Evolutionary conservation across 495 filamentous ascomycete species (phyloP), one percentile per base, ranked within the genome.

Genomic region (Podospora bellae-mahoneyi): DNA sequence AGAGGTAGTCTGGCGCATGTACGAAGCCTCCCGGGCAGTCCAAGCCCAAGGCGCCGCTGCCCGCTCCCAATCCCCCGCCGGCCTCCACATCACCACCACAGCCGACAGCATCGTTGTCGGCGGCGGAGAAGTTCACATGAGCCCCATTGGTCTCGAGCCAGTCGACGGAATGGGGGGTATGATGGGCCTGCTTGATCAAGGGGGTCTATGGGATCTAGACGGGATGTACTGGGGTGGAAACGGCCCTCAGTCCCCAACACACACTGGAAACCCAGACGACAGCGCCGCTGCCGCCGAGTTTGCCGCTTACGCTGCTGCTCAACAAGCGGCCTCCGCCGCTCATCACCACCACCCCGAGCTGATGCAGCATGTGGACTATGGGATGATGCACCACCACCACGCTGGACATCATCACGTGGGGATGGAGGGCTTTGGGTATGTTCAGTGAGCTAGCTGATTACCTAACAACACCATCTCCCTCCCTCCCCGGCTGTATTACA

Each of bases 1-100:
- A 44, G 89, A 92, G 74, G 88, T 90, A 16, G 83, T 93, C 53
- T 83, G 84, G 69, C 83, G 86, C 67, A 89, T 93, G 74, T 89
- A 88, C 72, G 88, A 91, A 71, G 89, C 90, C 57, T 76, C 75
- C 73, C 80, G 72, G 61, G 78, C 34, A 73, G 78, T 78, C 20
- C 75, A 77, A 62, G 74, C 75, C 72, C 62, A 79, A 79, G 65
- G 60, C 67, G 69, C 57, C 69, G 75, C 63, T 72, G 63, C 64
- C 2, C 28, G 54, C 20, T 66, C 39, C 70, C 78, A 70, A 71
- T 72, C 72, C 68, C 75, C 58, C 60, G 6, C 55, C 2, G 19
- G 55, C 3, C 69, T 80, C 60, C 79, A 81, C 67, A 75, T 82
- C 55, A 69, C 73, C 60, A 80, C 75, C 54, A 76, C 72, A 48